Percentiles rank a stretch among this genome's conserved stretches.
Conservation (phyloP, 176 grass and related monocot species). For the Coix lacrymajobi region DNA sequence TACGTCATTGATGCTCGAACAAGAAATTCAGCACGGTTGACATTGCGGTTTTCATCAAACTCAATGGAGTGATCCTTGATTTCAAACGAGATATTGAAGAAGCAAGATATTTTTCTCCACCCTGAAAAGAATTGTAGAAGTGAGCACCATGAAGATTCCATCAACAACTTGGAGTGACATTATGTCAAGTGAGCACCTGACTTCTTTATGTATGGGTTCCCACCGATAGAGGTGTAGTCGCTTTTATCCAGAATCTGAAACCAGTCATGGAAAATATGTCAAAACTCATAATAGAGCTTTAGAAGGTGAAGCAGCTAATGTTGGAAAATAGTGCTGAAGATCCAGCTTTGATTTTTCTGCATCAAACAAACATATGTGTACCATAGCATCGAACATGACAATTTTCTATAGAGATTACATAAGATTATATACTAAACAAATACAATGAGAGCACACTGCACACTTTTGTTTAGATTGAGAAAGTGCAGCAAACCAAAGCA, state of each 20-base stretch:
- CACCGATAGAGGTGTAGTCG: slow-evolving; percentile 62
- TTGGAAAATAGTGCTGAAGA: not conserved
- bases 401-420: not conserved
- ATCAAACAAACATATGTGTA: not conserved
- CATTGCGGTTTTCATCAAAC: slow-evolving; percentile 76
- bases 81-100: slow-evolving; percentile 88
- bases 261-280: not conserved
- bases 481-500: not conserved
- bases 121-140: slow-evolving; percentile 37
- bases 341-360: not conserved
- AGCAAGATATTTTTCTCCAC: slow-evolving; percentile 94
- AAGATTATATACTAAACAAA: not conserved
- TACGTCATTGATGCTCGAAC: slow-evolving; percentile 80
- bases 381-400: not conserved
- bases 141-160: not conserved
- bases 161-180: not conserved
- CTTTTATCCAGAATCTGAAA: slow-evolving; percentile 79
- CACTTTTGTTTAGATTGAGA: not conserved
- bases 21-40: slow-evolving; percentile 83
- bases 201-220: slow-evolving; percentile 89
- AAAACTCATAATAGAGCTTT: not conserved
- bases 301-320: not conserved
- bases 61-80: slow-evolving; percentile 81
- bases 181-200: slow-evolving; percentile 41
- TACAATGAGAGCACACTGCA: not conserved